phyloP scores from a whole-genome alignment of 2,329 filamentous ascomycete species.

The Venturia nashicola region DNA sequence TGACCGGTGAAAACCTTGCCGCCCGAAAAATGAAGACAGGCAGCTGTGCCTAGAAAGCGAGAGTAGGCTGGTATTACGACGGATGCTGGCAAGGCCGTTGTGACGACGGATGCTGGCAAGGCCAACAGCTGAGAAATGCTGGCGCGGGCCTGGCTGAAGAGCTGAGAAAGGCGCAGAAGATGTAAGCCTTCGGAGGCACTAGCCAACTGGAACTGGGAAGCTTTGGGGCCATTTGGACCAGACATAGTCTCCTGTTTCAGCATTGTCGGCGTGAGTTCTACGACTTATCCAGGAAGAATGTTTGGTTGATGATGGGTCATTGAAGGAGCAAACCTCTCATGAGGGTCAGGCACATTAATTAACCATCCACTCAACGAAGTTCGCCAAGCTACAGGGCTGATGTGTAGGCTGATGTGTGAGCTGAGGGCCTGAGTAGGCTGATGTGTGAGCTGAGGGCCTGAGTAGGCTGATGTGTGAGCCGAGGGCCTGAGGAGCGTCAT shows the following conservation, averaged over 20 bases:
- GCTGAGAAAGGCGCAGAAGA: neutral
- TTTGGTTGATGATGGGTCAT: neutral
- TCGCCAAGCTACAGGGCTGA: constrained; percentile 1
- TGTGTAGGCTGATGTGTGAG: no score
- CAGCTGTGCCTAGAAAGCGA: neutral
- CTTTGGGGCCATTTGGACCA: neutral
- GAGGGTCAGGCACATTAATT: neutral
- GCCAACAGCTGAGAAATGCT: neutral
- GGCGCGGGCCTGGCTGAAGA: neutral
- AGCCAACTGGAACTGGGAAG: neutral
- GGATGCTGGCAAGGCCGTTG: neutral
- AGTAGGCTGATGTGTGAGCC: no score
- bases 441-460: no score
- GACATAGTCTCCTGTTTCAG: neutral
- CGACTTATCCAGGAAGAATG: neutral
- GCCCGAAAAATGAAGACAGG: neutral
- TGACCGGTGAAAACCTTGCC: neutral
- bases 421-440: no score
- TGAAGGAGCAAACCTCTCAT: neutral
- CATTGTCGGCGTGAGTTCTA: neutral
- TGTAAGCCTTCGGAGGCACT: neutral
- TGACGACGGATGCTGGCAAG: no score
- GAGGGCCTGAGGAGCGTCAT: no score
- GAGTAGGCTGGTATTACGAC: neutral
- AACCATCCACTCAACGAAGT: neutral